Percentiles rank a stretch among this genome's conserved stretches.
Evolutionary conservation across 176 grass and related monocot species (phyloP).

Genomic region (Bothriochloa decipiens): DNA sequence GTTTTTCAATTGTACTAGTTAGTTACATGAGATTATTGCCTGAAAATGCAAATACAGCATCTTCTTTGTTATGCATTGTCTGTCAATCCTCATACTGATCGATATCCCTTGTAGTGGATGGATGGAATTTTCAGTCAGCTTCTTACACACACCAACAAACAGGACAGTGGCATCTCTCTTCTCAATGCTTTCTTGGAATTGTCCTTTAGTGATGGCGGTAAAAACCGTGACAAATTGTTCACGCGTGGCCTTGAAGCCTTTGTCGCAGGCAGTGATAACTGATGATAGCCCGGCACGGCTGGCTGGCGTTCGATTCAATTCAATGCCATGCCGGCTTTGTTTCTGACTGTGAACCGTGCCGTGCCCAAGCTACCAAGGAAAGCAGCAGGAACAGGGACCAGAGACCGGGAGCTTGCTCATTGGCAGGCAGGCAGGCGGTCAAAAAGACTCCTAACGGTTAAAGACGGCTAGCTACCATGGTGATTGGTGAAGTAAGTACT

Average conservation of each 20-base stretch:
- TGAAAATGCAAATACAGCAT: neutral
- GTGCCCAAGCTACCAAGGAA: conserved; percentile 1
- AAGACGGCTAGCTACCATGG: neutral
- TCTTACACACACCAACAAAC: neutral
- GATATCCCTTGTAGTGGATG: neutral
- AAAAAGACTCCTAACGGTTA: conserved; percentile 14
- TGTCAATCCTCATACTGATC: neutral
- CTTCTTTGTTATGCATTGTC: too few relatives aligned
- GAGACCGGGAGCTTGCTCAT: neutral
- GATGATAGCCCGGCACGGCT: neutral
- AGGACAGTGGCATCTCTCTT: neutral
- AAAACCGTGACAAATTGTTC: conserved; percentile 36
- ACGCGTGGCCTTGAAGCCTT: conserved; percentile 9
- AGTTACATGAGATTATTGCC: too few relatives aligned
- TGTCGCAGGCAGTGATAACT: conserved; percentile 5
- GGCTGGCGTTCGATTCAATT: neutral
- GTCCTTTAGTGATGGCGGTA: neutral
- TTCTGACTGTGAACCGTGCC: neutral
- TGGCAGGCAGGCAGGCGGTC: conserved; percentile 21
- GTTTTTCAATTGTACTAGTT: neutral
- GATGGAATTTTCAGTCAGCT: neutral
- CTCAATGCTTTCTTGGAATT: neutral
- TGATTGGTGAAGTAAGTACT: neutral
- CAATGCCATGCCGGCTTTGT: conserved; percentile 3
- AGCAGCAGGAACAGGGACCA: neutral